Evolutionary conservation across 257 asterid species (phyloP), one percentile per base, ranked within the genome.

Genomic region (Solanum gandarillasii): DNA sequence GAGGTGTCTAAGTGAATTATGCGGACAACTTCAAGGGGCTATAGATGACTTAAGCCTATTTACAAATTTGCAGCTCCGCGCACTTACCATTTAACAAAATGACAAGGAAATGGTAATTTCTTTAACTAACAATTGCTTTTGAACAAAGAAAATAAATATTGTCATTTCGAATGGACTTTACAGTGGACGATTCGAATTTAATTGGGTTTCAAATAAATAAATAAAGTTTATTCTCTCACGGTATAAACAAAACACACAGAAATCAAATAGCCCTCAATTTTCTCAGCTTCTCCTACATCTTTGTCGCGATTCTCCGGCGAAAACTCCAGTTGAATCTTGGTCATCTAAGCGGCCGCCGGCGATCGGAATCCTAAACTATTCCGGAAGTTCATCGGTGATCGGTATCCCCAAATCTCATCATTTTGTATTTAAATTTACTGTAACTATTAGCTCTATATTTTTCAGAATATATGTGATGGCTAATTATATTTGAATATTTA

Each of bases 91-190:
- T 43, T 79, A 2, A 43, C 67, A 43, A 79, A 14, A 43, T 27
- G 38, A 79, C 85, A 79, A 43, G 9, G 23, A 79, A 43, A 9
- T 79, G 36, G 16, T 27, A 25, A 27, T 43, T 79, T 79, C 67
- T n/a, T 12, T 43, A 43, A 43, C 14, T 74, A 43, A 25, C 13
- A 41, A 1, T 41, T 46, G 9, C 23, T 14, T 79, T 79, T 27
- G 12, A 43, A 27, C 25, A 79, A 39, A 39, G 6, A 48, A 48
- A 48, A 48, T 48, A 48, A 48, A 13, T 48, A 13, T 13, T 14
- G 18, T 0, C 18, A 12, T 12, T 46, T 12, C 0, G 0, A 46
- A 46, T 13, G 58, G 2, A 43, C 0, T 43, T 43, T 43, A 43
- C 0, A 11, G 2, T 43, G 2, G 5, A 43, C 5, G 0, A 43